These are phyloP conservation scores for Uronychia binucleata DNA, from an alignment of 73 alveolate species.

Conservation along the genomic window DNA sequence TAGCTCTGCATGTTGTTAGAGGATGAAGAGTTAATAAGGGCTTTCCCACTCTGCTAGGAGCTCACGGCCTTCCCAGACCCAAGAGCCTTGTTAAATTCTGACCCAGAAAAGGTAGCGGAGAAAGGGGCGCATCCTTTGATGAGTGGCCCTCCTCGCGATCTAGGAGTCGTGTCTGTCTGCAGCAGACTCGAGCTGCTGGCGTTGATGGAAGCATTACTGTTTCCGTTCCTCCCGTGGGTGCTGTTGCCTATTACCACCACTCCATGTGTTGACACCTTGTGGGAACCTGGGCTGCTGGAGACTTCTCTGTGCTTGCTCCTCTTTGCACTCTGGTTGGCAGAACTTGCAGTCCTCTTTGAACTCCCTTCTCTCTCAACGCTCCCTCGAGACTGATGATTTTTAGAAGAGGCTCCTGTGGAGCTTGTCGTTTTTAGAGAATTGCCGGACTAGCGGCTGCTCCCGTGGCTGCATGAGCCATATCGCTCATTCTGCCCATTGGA, in stretches of 20 bases:
- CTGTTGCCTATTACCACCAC: not conserved
- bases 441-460: too few species aligned
- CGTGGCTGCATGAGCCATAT: too few species aligned
- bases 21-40: not conserved
- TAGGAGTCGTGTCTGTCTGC: not conserved
- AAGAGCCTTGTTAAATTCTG: not conserved
- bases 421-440: too few species aligned
- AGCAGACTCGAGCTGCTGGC: not conserved
- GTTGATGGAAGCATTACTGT: not conserved
- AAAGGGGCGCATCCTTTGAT: not conserved
- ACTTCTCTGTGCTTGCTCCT: not conserved
- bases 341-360: not conserved
- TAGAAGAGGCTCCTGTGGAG: too few species aligned
- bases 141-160: not conserved
- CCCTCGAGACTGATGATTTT: too few species aligned
- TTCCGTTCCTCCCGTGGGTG: not conserved
- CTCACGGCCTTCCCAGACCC: not conserved
- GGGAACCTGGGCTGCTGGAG: not conserved
- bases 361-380: conserved; percentile 2
- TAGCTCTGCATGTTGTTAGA: not conserved
- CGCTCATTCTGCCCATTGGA: too few species aligned
- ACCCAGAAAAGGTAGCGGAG: not conserved
- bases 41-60: too few species aligned
- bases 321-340: not conserved
- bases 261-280: not conserved